These are phyloP conservation scores for Moringa oleifera DNA, from an alignment of 345 rosid species.

Conservation along the genomic window DNA sequence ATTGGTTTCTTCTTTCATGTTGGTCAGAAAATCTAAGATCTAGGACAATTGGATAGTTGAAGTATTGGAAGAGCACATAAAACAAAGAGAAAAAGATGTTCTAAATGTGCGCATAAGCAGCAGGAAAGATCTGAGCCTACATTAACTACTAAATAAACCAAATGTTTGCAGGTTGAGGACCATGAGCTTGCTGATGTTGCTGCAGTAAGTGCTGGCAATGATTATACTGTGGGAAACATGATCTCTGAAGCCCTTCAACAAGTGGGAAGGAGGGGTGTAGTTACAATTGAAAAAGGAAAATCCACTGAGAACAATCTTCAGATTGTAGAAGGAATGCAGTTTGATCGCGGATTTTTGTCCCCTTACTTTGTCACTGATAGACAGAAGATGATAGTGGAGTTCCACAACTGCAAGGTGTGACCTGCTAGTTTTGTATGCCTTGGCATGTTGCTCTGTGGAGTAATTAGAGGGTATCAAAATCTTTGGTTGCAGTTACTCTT, in stretches of 20 bases:
- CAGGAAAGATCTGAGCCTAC: background rate
- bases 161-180: slow-evolving; percentile 62
- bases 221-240: slow-evolving; percentile 67
- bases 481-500: slow-evolving; percentile 66
- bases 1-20: slow-evolving; percentile 1
- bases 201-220: slow-evolving; percentile 87
- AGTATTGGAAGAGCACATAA: background rate
- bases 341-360: slow-evolving; percentile 80
- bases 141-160: slow-evolving; percentile 6
- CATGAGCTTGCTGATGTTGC: slow-evolving; percentile 83
- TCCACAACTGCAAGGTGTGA: slow-evolving; percentile 76
- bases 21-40: background rate
- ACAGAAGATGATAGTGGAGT: slow-evolving; percentile 58
- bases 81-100: background rate
- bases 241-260: slow-evolving; percentile 54
- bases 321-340: slow-evolving; percentile 89
- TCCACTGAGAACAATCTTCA: slow-evolving; percentile 48
- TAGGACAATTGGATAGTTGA: background rate
- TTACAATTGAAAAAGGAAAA: slow-evolving; percentile 72
- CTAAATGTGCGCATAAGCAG: background rate
- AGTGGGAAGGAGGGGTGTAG: slow-evolving; percentile 72
- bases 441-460: slow-evolving; percentile 18
- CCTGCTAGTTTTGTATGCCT: slow-evolving; percentile 7
- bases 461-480: slow-evolving; percentile 25
- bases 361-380: slow-evolving; percentile 76